Percentiles rank a stretch among this genome's conserved stretches.
Evolutionary conservation across 176 grass and related monocot genomes (phyloP).

Genomic region (Rhynchospora tenuis): DNA sequence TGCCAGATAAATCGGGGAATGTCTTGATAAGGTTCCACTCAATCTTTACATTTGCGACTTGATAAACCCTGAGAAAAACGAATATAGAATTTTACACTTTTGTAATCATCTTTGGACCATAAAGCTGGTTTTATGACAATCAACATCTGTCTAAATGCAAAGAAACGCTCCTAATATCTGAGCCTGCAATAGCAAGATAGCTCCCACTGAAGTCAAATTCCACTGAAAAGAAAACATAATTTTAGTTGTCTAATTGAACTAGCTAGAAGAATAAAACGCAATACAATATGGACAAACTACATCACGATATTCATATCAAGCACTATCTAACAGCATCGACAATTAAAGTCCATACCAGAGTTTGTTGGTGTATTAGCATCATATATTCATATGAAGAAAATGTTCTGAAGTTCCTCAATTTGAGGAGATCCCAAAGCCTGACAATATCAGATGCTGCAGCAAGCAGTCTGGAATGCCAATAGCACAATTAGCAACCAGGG

Average conservation of each 20-base stretch:
- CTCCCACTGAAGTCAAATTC: slow-evolving; percentile 93
- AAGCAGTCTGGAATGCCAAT: slow-evolving; percentile 40
- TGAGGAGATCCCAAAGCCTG: slow-evolving; percentile 99
- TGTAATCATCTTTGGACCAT: not conserved
- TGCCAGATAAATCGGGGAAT: slow-evolving; percentile 90
- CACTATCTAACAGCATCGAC: not conserved
- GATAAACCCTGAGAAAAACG: slow-evolving; percentile 62
- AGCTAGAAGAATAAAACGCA: not conserved
- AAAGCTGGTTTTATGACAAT: not conserved
- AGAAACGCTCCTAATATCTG: slow-evolving; percentile 64
- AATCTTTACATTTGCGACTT: slow-evolving; percentile 88
- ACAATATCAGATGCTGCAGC: slow-evolving; percentile 91
- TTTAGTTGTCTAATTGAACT: not conserved
- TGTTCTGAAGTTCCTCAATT: slow-evolving; percentile 93
- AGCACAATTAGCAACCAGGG: not conserved
- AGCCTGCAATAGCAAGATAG: slow-evolving; percentile 90
- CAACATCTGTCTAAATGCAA: not conserved
- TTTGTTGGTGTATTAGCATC: slow-evolving; percentile 86
- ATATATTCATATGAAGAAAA: slow-evolving; percentile 83
- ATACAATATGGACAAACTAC: not conserved
- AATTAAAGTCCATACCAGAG: slow-evolving; percentile 47
- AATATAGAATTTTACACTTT: slow-evolving; percentile 1
- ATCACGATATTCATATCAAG: not conserved
- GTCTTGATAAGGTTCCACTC: slow-evolving; percentile 99
- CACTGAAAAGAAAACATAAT: slow-evolving; percentile 49